Evolutionary conservation across 805 yeast genomes (phyloP).

Genomic region (Saccharomyces jurei): DNA sequence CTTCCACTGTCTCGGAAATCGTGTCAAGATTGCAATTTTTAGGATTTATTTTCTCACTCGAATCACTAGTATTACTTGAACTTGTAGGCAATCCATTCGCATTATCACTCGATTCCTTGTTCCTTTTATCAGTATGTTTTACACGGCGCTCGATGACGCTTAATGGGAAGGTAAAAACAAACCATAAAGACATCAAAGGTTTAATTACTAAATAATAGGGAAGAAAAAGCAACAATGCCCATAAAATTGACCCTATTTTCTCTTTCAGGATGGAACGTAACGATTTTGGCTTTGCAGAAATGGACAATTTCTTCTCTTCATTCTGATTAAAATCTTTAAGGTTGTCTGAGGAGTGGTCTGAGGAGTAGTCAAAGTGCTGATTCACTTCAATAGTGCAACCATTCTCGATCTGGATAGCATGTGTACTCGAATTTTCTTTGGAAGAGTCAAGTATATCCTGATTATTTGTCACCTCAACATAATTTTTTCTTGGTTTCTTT

Average conservation of each 20-base stretch:
- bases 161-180: conserved; percentile 49
- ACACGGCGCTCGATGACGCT: conserved; percentile 31
- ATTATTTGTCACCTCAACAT: neutral
- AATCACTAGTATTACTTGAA: neutral
- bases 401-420: neutral
- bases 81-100: neutral
- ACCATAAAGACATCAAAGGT: conserved; percentile 45
- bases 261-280: neutral
- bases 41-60: neutral
- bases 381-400: neutral
- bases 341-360: neutral
- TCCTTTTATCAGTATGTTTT: neutral
- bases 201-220: conserved; percentile 45
- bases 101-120: neutral
- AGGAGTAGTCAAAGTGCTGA: neutral
- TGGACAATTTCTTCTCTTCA: neutral
- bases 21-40: neutral
- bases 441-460: neutral
- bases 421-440: neutral
- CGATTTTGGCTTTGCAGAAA: neutral
- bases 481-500: neutral
- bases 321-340: neutral
- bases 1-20: conserved; percentile 15
- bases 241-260: conserved; percentile 6
- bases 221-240: conserved; percentile 35